Conservation (phyloP, 2,329 filamentous ascomycete species). For the Stagonosporopsis vannaccii region DNA sequence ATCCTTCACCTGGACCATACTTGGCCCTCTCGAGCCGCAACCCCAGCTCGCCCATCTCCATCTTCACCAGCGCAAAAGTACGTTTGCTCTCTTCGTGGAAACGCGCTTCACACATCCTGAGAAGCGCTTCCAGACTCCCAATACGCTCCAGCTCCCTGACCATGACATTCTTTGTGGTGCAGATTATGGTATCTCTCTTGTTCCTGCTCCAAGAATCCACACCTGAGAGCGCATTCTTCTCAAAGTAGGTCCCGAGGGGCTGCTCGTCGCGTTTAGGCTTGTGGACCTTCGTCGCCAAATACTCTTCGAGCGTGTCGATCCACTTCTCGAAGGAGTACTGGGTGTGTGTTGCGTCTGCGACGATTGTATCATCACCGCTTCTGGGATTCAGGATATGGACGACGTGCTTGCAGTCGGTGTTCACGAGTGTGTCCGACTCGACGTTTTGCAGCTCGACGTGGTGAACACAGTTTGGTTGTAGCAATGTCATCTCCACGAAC, state of each 20-base stretch:
- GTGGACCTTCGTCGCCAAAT: neutral
- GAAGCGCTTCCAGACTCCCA: neutral
- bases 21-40: neutral
- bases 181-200: neutral
- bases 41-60: neutral
- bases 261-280: neutral
- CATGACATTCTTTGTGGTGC: slow-evolving; percentile 4
- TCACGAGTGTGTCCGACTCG: neutral
- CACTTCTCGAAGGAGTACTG: slow-evolving; percentile 3
- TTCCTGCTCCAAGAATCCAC: neutral
- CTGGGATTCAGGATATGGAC: neutral
- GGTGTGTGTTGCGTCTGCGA: slow-evolving; percentile 3
- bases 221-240: neutral
- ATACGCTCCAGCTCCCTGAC: neutral
- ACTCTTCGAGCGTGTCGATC: neutral
- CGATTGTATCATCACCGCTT: neutral
- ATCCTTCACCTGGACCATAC: neutral
- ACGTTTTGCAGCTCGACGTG: neutral
- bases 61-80: neutral
- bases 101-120: neutral
- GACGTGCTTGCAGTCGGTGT: neutral
- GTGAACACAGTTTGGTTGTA: neutral
- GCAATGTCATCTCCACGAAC: neutral
- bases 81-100: neutral
- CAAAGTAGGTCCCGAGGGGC: neutral